phyloP scores from a whole-genome alignment of 345 rosid genomes.

The Conringia planisiliqua region DNA sequence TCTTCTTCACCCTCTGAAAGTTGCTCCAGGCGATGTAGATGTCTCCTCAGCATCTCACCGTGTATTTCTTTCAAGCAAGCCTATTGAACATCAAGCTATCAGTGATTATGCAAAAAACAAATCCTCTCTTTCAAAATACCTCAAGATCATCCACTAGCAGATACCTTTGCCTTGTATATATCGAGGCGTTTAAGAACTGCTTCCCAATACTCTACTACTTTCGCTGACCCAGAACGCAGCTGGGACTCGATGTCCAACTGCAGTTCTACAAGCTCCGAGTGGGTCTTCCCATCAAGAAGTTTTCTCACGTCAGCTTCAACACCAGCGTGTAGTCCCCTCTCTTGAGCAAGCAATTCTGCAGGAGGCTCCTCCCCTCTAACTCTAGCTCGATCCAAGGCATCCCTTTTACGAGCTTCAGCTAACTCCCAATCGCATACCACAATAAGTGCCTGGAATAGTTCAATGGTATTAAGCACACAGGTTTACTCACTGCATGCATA shows the following conservation, averaged over 20 bases:
- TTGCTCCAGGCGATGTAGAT: slow-evolving; percentile 79
- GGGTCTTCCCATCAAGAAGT: slow-evolving; percentile 77
- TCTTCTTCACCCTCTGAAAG: slow-evolving; percentile 46
- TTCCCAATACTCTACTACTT: slow-evolving; percentile 98
- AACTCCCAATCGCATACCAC: slow-evolving; percentile 94
- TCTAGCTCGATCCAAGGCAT: slow-evolving; percentile 85
- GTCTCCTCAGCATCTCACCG: slow-evolving; percentile 71
- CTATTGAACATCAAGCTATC: slow-evolving; percentile 41
- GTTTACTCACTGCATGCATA: not conserved
- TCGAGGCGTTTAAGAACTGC: slow-evolving; percentile 86
- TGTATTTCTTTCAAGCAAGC: slow-evolving; percentile 93
- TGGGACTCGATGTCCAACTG: slow-evolving; percentile 68
- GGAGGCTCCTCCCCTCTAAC: slow-evolving; percentile 97
- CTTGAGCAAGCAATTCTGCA: slow-evolving; percentile 85
- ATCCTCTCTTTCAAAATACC: not conserved
- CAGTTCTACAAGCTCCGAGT: slow-evolving; percentile 62
- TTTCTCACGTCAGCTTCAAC: slow-evolving; percentile 79
- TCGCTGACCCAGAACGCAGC: slow-evolving; percentile 86
- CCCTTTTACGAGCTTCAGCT: slow-evolving; percentile 83
- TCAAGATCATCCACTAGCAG: not conserved
- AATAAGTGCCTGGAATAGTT: slow-evolving; percentile 66
- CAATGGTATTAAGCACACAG: not conserved
- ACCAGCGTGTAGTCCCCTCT: slow-evolving; percentile 86
- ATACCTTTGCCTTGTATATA: slow-evolving; percentile 94
- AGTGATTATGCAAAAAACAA: not conserved